Percentiles rank a stretch among this genome's conserved stretches.
Evolutionary conservation across 257 asterid species (phyloP).

Genomic region (Cruciata laevipes): DNA sequence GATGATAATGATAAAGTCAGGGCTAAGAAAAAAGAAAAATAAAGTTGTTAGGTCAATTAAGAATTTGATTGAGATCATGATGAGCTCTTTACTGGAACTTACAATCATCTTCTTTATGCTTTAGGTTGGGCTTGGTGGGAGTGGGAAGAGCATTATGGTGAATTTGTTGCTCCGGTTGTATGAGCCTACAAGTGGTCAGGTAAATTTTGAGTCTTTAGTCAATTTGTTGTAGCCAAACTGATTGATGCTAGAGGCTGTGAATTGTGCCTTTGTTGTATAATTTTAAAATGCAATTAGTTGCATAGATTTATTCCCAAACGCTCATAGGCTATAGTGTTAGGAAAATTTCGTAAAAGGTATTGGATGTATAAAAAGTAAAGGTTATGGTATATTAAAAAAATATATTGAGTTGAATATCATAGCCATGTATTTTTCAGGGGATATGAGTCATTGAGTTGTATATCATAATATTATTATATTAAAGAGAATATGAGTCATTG

Average conservation of each 20-base stretch:
- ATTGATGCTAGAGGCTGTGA: background rate
- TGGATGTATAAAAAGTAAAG: no score
- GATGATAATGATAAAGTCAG: no score
- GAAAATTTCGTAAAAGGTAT: no score
- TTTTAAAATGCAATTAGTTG: background rate
- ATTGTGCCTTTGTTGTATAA: background rate
- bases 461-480: no score
- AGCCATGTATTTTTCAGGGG: no score
- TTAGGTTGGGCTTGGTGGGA: constrained; percentile 95
- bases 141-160: constrained; percentile 95
- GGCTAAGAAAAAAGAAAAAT: no score
- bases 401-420: no score
- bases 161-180: constrained; percentile 90
- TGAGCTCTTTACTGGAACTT: constrained; percentile 4
- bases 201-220: constrained; percentile 22
- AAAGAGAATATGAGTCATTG: no score
- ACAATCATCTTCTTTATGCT: constrained; percentile 9
- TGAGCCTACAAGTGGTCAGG: constrained; percentile 93
- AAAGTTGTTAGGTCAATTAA: no score
- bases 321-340: background rate
- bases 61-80: no score
- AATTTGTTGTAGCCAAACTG: background rate
- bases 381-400: no score
- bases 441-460: no score
- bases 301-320: background rate